phyloP scores from a whole-genome alignment of 2,329 filamentous ascomycete species.

The Colletotrichum scovillei region DNA sequence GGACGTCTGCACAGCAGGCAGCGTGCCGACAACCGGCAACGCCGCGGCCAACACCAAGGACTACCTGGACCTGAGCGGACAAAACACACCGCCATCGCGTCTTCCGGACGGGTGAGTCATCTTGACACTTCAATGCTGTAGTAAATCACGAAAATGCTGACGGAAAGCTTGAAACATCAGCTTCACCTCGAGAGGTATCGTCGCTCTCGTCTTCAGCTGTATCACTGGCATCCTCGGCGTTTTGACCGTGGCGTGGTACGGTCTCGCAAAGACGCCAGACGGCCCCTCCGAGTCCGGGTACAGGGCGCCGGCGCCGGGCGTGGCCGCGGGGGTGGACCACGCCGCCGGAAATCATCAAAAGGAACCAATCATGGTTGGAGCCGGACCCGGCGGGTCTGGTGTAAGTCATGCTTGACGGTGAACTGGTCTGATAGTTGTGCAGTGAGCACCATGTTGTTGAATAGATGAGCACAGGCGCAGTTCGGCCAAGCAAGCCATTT shows the following conservation, averaged over 20 bases:
- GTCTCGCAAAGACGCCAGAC: constrained; percentile 48
- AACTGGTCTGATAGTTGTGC: neutral
- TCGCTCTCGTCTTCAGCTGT: constrained; percentile 80
- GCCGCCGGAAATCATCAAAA: neutral
- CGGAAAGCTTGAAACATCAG: constrained; percentile 41
- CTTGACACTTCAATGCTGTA: neutral
- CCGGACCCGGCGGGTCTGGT: neutral
- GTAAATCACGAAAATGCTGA: neutral
- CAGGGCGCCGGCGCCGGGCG: neutral
- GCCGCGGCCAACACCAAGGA: constrained; percentile 78
- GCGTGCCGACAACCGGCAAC: constrained; percentile 71
- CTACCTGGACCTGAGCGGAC: constrained; percentile 70
- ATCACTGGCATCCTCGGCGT: constrained; percentile 77
- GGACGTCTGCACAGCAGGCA: constrained; percentile 65
- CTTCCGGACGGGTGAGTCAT: constrained; percentile 70
- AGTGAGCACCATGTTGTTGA: no score
- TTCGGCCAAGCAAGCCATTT: neutral
- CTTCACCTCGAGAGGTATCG: constrained; percentile 77
- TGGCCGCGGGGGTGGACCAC: neutral
- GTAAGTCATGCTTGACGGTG: neutral
- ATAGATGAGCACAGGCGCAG: neutral
- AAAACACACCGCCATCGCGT: constrained; percentile 64
- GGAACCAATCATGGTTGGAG: constrained; percentile 10
- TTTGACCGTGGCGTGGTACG: constrained; percentile 75
- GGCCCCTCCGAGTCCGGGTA: neutral